Evolutionary conservation across 1,284 basidiomycete species (phyloP).

Genomic region (Xerocomus tenax): DNA sequence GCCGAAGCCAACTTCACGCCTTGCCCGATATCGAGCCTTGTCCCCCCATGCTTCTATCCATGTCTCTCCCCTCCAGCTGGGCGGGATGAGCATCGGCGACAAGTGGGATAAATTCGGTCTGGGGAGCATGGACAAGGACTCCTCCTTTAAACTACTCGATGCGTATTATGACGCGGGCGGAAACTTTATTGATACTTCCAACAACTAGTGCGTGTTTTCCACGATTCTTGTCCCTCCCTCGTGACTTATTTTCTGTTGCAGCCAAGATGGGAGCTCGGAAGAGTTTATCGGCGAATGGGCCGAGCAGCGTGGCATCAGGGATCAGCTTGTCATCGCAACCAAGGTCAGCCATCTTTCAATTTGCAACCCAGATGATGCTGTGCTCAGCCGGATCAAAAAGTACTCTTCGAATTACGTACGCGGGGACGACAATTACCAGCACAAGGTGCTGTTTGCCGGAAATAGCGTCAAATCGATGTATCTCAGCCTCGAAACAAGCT

Average conservation of each 20-base stretch:
- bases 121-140: constrained; percentile 34
- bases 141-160: constrained; percentile 36
- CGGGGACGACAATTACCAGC: not conserved
- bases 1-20: constrained; percentile 14
- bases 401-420: constrained; percentile 6
- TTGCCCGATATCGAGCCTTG: constrained; percentile 39
- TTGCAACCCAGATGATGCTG: not conserved
- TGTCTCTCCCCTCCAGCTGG: constrained; percentile 49
- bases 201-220: constrained; percentile 25
- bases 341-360: constrained; percentile 31
- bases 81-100: constrained; percentile 48
- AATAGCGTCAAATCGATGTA: constrained; percentile 10
- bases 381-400: not conserved
- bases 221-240: too few species aligned
- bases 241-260: constrained; percentile 13
- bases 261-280: constrained; percentile 39
- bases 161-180: constrained; percentile 34
- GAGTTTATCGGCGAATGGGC: constrained; percentile 38
- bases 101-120: constrained; percentile 33
- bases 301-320: constrained; percentile 40
- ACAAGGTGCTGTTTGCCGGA: constrained; percentile 1
- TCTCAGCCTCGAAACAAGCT: constrained; percentile 28
- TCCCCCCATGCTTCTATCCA: constrained; percentile 39
- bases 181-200: constrained; percentile 36
- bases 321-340: constrained; percentile 49